phyloP scores from a whole-genome alignment of 2,329 filamentous ascomycete genomes.

The Ceratocystis harringtonii region DNA sequence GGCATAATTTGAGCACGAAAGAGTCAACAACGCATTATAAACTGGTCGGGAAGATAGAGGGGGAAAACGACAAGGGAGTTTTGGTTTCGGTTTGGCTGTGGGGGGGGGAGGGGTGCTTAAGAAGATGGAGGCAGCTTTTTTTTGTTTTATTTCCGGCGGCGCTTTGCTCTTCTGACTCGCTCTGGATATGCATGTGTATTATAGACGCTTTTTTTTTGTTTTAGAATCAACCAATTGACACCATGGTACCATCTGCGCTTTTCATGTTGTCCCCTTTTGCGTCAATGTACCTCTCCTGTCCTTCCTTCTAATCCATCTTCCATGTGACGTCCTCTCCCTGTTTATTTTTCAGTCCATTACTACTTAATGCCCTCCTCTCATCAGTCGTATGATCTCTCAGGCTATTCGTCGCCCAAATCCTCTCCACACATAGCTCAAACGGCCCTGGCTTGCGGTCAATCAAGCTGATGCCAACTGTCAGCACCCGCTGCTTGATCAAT shows the following conservation, averaged over 20 bases:
- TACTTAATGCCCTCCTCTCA: slow-evolving; percentile 8
- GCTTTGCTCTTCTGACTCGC: not conserved
- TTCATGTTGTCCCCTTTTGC: not conserved
- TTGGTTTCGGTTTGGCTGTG: not conserved
- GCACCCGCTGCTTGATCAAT: slow-evolving; percentile 71
- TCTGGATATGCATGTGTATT: slow-evolving; percentile 1
- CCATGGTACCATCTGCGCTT: not conserved
- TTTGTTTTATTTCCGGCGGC: not conserved
- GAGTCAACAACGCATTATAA: no score
- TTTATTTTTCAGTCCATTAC: slow-evolving; percentile 16
- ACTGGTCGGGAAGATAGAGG: not conserved
- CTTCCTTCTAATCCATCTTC: slow-evolving; percentile 10
- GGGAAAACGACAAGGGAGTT: not conserved
- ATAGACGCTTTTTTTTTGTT: slow-evolving; percentile 10
- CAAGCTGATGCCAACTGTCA: slow-evolving; percentile 71
- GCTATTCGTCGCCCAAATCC: slow-evolving; percentile 77
- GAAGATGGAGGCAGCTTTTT: not conserved
- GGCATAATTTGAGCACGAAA: not conserved
- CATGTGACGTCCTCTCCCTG: slow-evolving; percentile 17
- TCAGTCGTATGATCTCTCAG: slow-evolving; percentile 8
- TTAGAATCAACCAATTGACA: slow-evolving; percentile 7
- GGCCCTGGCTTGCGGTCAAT: slow-evolving; percentile 80
- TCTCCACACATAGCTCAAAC: slow-evolving; percentile 73
- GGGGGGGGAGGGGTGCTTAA: not conserved
- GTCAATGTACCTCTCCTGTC: not conserved